Conservation (phyloP, 192 early-diverging fungal species). For the Coemansia sp. region DNA sequence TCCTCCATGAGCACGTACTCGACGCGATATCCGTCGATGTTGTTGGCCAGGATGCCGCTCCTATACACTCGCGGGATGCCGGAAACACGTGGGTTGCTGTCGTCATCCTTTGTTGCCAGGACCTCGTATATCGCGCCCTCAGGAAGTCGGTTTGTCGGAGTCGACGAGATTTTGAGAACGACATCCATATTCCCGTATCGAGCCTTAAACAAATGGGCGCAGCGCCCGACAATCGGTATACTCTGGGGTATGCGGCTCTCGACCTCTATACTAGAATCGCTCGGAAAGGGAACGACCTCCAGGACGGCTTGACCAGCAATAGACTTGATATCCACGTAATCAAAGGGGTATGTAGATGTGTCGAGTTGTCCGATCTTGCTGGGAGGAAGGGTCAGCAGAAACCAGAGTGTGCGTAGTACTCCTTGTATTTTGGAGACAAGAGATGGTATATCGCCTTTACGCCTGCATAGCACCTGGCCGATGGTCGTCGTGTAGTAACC, state of each 20-base stretch:
- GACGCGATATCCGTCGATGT: constrained; percentile 7
- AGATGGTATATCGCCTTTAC: background rate
- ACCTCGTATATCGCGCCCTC: constrained; percentile 23
- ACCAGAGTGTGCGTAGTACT: background rate
- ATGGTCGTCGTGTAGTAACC: background rate
- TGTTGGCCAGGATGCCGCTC: background rate
- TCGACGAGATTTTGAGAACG: constrained; percentile 18
- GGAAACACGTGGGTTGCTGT: background rate
- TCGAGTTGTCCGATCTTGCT: background rate
- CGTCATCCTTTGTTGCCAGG: background rate
- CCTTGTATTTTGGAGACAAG: too few relatives aligned
- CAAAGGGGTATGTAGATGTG: background rate
- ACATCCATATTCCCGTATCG: too few relatives aligned
- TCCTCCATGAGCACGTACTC: constrained; percentile 18
- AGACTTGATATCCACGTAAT: background rate
- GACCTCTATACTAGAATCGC: background rate
- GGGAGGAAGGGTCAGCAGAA: background rate
- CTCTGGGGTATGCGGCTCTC: background rate
- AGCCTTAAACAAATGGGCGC: too few relatives aligned
- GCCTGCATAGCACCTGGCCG: background rate
- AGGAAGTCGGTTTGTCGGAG: background rate
- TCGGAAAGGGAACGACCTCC: background rate
- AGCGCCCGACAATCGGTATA: background rate
- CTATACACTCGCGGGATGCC: constrained; percentile 1
- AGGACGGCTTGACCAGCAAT: background rate